A percentile compares a stretch with the other conserved stretches of the same genome.
These are phyloP conservation scores for Aspergillus amoenus DNA, from an alignment of 2,329 filamentous ascomycete species.

Conservation along the genomic window DNA sequence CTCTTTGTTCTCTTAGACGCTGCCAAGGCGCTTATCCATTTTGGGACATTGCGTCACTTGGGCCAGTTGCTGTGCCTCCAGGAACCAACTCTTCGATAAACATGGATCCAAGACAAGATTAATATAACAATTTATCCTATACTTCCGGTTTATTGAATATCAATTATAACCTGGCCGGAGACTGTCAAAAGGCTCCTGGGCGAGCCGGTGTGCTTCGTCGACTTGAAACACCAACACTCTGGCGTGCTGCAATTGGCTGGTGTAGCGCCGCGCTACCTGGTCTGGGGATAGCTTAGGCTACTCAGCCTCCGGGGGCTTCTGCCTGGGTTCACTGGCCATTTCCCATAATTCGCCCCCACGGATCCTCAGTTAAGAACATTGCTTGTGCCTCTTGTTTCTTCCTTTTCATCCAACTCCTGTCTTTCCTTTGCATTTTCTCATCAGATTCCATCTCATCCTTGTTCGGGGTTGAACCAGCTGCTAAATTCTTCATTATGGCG, in stretches of 20 bases:
- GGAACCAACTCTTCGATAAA: too few species aligned
- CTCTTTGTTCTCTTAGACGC: not conserved
- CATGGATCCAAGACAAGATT: too few species aligned
- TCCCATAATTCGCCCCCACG: too few species aligned
- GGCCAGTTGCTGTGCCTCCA: too few species aligned
- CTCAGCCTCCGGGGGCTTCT: conserved; percentile 4
- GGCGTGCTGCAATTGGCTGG: not conserved
- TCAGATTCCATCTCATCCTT: not conserved
- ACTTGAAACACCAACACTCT: not conserved
- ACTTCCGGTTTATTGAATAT: too few species aligned
- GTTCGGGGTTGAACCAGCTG: not conserved
- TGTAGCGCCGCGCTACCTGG: too few species aligned
- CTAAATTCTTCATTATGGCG: conserved; percentile 2
- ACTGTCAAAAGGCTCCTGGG: not conserved
- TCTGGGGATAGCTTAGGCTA: not conserved
- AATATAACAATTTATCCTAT: too few species aligned
- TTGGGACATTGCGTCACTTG: not conserved
- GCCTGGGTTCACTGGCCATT: not conserved
- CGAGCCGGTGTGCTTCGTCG: too few species aligned
- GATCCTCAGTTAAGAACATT: not conserved
- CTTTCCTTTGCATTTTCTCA: not conserved
- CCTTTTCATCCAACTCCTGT: conserved; percentile 4
- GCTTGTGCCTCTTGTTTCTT: conserved; percentile 2
- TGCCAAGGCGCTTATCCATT: not conserved
- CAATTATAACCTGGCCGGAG: too few species aligned